phyloP scores from a whole-genome alignment of 306 rosid species.

The Lathyrus aphaca region DNA sequence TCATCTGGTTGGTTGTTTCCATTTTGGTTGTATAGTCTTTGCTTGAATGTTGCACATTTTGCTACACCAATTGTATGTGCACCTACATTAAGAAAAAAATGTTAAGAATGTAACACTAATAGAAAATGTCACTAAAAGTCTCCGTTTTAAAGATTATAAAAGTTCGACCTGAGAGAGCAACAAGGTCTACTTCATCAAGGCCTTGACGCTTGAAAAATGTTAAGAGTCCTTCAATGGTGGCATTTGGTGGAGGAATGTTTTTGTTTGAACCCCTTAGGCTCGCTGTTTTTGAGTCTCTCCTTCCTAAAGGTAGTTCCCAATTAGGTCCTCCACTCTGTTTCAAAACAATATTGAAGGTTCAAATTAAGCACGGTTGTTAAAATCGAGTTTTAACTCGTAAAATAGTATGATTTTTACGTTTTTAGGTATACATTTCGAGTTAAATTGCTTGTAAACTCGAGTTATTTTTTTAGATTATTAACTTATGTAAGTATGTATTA shows the following conservation, averaged over 20 bases:
- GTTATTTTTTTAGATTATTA: neutral
- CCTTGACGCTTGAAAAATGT: constrained; percentile 78
- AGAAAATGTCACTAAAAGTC: neutral
- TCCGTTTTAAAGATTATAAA: neutral
- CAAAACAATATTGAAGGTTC: neutral
- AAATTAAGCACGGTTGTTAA: neutral
- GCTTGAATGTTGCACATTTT: constrained; percentile 76
- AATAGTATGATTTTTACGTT: too few species aligned
- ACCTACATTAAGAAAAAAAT: constrained; percentile 43
- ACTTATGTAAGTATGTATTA: neutral
- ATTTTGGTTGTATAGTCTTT: constrained; percentile 84
- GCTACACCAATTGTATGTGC: constrained; percentile 87
- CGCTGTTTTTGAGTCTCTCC: constrained; percentile 78
- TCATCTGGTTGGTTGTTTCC: constrained; percentile 77
- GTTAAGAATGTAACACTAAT: neutral
- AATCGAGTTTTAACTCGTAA: too few species aligned
- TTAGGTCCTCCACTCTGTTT: constrained; percentile 88
- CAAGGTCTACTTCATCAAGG: constrained; percentile 76
- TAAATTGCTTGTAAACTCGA: too few species aligned
- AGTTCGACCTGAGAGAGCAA: constrained; percentile 72
- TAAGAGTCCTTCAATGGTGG: constrained; percentile 57
- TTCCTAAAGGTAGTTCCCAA: constrained; percentile 83
- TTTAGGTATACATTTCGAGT: too few species aligned
- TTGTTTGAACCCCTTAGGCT: constrained; percentile 65
- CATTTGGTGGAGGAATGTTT: constrained; percentile 77